Conservation (phyloP, 139 green algal species). For the Pleodorina starrii region DNA sequence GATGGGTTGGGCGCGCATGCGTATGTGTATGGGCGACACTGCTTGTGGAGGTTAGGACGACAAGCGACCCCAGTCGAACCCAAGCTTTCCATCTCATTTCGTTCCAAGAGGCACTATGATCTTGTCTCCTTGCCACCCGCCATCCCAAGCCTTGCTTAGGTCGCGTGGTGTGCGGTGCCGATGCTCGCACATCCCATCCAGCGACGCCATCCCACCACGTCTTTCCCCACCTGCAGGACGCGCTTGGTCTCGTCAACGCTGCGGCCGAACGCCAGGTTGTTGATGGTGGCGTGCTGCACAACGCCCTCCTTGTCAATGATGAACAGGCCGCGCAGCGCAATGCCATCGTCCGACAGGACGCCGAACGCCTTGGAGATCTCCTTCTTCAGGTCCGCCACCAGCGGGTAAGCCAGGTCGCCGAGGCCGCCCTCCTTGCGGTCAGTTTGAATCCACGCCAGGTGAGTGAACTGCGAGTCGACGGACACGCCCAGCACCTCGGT, state of each 20-base stretch:
- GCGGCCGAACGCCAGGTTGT: slow-evolving; percentile 96
- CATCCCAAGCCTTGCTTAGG: too few relatives aligned
- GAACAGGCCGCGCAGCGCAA: slow-evolving; percentile 92
- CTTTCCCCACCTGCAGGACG: too few relatives aligned
- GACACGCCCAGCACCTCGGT: slow-evolving; percentile 91
- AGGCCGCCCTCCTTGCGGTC: slow-evolving; percentile 90
- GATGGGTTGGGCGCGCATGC: too few relatives aligned
- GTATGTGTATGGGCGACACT: too few relatives aligned
- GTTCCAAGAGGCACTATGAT: too few relatives aligned
- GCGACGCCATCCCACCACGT: too few relatives aligned
- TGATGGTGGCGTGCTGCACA: slow-evolving; percentile 95
- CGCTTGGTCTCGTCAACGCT: slow-evolving; percentile 97
- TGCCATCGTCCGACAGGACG: slow-evolving; percentile 89
- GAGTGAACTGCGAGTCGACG: slow-evolving; percentile 97
- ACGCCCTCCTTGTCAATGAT: slow-evolving; percentile 96
- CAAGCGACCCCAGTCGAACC: too few relatives aligned
- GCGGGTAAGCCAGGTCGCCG: slow-evolving; percentile 96
- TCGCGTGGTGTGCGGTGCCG: too few relatives aligned
- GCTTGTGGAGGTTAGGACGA: too few relatives aligned
- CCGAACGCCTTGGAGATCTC: slow-evolving; percentile 89
- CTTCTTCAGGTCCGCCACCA: slow-evolving; percentile 98
- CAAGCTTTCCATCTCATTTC: too few relatives aligned
- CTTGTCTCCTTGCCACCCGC: too few relatives aligned
- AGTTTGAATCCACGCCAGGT: slow-evolving; percentile 99
- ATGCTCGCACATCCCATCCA: too few relatives aligned